Percentiles rank a stretch among this genome's conserved stretches.
Evolutionary conservation across 768 basidiomycete species (phyloP).

Genomic region (Lyophyllum decastes): DNA sequence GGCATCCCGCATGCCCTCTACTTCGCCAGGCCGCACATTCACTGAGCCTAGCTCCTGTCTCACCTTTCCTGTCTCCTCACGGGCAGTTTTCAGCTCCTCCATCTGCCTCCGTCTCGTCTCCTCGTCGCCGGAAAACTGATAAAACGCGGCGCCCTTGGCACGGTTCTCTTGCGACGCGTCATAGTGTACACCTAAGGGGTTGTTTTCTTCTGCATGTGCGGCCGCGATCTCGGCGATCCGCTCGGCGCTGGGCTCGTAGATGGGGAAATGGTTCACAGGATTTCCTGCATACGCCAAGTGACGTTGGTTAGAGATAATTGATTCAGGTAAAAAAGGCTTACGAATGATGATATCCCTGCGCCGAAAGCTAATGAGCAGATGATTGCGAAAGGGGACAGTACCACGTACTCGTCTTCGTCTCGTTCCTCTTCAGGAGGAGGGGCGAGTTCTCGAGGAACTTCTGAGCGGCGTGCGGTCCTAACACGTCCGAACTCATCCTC

Average conservation of each 20-base stretch:
- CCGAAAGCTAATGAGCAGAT: slow-evolving; percentile 7
- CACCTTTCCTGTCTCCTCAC: slow-evolving; percentile 71
- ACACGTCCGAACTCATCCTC: slow-evolving; percentile 87
- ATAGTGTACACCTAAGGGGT: slow-evolving; percentile 77
- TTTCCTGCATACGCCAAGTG: slow-evolving; percentile 51
- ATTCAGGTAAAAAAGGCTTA: slow-evolving; percentile 26
- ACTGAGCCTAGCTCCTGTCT: slow-evolving; percentile 62
- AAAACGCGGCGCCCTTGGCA: slow-evolving; percentile 87
- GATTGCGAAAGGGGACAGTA: slow-evolving; percentile 4
- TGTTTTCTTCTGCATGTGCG: slow-evolving; percentile 67
- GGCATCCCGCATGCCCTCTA: slow-evolving; percentile 68
- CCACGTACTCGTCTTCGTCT: slow-evolving; percentile 61
- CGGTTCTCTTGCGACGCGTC: slow-evolving; percentile 83
- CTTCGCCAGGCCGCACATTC: slow-evolving; percentile 66
- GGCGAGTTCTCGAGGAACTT: slow-evolving; percentile 71
- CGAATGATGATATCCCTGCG: slow-evolving; percentile 62
- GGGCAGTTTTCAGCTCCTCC: slow-evolving; percentile 71
- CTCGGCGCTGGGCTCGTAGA: slow-evolving; percentile 84
- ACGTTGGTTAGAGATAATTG: background rate
- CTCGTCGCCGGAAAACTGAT: slow-evolving; percentile 88
- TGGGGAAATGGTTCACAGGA: slow-evolving; percentile 84
- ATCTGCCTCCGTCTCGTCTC: slow-evolving; percentile 76
- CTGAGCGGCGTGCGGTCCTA: slow-evolving; percentile 67
- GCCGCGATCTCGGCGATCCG: slow-evolving; percentile 74
- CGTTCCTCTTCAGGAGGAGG: slow-evolving; percentile 44